phyloP scores from a whole-genome alignment of 2,329 filamentous ascomycete species.

The Aspergillus intermedius region DNA sequence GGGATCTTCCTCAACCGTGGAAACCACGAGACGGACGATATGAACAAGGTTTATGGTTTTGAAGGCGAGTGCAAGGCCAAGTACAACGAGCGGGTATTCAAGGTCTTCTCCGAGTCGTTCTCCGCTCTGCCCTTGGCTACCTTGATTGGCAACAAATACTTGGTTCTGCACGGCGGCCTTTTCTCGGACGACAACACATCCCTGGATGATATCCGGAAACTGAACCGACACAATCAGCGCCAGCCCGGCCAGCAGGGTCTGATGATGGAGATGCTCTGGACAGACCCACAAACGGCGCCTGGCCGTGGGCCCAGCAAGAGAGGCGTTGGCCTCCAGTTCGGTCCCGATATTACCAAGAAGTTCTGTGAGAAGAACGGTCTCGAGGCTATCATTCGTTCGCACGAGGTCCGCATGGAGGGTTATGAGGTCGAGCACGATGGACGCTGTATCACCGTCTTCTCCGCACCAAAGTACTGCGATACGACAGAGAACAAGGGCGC shows the following conservation, averaged over 20 bases:
- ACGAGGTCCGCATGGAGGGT: slow-evolving; percentile 98
- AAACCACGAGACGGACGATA: slow-evolving; percentile 98
- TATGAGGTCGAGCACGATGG: slow-evolving; percentile 97
- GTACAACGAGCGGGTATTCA: slow-evolving; percentile 94
- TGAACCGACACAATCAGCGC: slow-evolving; percentile 82
- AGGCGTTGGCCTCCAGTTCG: slow-evolving; percentile 93
- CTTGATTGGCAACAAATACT: slow-evolving; percentile 80
- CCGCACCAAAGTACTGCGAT: slow-evolving; percentile 94
- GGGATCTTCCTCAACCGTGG: slow-evolving; percentile 93
- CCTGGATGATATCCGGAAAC: slow-evolving; percentile 86
- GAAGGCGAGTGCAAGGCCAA: slow-evolving; percentile 98
- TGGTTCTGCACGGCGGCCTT: slow-evolving; percentile 87
- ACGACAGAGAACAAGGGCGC: slow-evolving; percentile 97
- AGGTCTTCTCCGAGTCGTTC: slow-evolving; percentile 96
- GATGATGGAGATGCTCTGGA: slow-evolving; percentile 99
- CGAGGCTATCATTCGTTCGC: slow-evolving; percentile 90
- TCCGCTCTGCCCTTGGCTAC: slow-evolving; percentile 89
- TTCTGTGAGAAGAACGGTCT: slow-evolving; percentile 97
- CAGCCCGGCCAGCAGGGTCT: slow-evolving; percentile 89
- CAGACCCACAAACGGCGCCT: slow-evolving; percentile 79
- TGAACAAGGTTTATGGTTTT: slow-evolving; percentile 98
- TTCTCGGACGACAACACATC: slow-evolving; percentile 92
- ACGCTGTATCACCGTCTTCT: slow-evolving; percentile 96
- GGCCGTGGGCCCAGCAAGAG: slow-evolving; percentile 93
- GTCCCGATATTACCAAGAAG: slow-evolving; percentile 87